Evolutionary conservation across 768 basidiomycete species (phyloP), one percentile per base, ranked within the genome.

Genomic region (Mycena rosella): DNA sequence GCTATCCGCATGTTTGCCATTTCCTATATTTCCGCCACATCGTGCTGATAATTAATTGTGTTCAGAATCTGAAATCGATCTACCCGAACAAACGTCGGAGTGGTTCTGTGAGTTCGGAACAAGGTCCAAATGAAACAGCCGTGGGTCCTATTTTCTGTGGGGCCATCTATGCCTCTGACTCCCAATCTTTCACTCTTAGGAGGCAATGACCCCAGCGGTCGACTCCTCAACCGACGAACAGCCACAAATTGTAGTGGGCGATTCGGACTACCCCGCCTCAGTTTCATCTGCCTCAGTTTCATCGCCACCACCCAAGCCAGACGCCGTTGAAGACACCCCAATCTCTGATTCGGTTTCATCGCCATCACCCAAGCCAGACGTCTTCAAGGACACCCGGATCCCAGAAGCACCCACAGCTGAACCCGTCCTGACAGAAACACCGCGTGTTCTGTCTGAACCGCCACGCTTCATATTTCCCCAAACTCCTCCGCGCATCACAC

Each of bases 41-140:
- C 24, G n/a, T 52, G 24, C 48, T 7, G n/a, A n/a, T n/a, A n/a
- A n/a, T n/a, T n/a, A n/a, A 38, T 42, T 24, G 14, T 22, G 22
- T 27, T 11, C 65, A 87, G 85, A 86, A 87, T 61, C 79, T 85
- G n/a, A 76, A 79, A 4, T 78, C 83, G 60, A 83, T 86, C 60
- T 86, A 87, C 68, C 84, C 85, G 13, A 75, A 77, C 58, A 83
- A 83, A 60, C 75, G 80, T 38, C 75, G 77, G 60, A 75, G 75
- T 71, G 80, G 78, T 38, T 79, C 81, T 15, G 74, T 80, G n/a
- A n/a, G n/a, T 15, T 67, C 77, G 2, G 75, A 76, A 8, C 70
- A 74, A 7, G 71, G 72, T 13, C 45, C 61, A 24, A 14, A 56
- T 30, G 30, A 65, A 29, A 51, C 1, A 11, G 8, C 20, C 38